phyloP scores from a whole-genome alignment of 306 rosid genomes.

The Acacia acuminata region DNA sequence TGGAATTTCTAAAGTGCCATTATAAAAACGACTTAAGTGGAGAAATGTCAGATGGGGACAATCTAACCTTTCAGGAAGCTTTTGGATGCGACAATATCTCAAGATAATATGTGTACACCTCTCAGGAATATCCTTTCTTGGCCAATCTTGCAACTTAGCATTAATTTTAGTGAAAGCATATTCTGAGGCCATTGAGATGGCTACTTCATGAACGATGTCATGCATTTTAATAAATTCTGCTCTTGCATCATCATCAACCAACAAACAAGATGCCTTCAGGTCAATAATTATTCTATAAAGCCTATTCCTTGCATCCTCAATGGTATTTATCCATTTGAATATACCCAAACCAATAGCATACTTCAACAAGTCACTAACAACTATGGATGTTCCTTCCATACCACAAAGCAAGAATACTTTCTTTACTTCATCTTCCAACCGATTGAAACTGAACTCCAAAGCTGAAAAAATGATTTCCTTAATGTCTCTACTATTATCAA shows the following conservation, averaged over 20 bases:
- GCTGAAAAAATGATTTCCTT: neutral
- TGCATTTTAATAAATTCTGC: neutral
- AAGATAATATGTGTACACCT: neutral
- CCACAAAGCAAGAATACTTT: neutral
- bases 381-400: neutral
- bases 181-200: neutral
- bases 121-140: neutral
- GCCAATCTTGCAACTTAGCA: neutral
- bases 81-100: neutral
- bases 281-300: neutral
- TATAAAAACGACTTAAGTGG: accelerated
- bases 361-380: neutral
- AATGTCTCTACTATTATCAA: neutral
- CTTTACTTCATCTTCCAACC: neutral
- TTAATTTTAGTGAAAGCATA: neutral
- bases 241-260: neutral
- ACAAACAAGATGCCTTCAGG: neutral
- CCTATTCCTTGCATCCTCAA: neutral
- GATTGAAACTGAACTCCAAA: neutral
- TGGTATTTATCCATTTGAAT: neutral
- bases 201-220: neutral
- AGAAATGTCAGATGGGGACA: neutral
- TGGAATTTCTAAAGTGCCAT: neutral
- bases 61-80: neutral
- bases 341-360: neutral